A percentile compares a stretch with the other conserved stretches of the same genome.
These are phyloP conservation scores for Mortierella sp. DNA, from an alignment of 371 early-diverging fungal species.

Conservation along the genomic window DNA sequence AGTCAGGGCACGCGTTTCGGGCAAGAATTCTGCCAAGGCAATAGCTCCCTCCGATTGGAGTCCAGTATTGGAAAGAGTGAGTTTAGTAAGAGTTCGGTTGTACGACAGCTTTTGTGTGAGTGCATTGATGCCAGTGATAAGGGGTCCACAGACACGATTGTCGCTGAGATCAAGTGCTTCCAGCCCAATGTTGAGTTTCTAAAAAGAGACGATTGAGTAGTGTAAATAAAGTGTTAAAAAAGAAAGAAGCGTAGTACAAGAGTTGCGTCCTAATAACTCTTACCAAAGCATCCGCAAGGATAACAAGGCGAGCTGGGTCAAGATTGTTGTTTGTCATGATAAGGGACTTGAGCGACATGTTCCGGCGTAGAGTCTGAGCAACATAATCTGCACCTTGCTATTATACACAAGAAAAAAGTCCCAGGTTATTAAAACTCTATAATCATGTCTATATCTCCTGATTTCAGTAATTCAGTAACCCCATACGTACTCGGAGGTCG, in stretches of 20 bases:
- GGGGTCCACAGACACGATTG: conserved; percentile 42
- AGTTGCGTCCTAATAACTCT: conserved; percentile 7
- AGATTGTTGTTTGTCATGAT: conserved; percentile 69
- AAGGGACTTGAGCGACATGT: conserved; percentile 63
- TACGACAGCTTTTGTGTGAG: conserved; percentile 73
- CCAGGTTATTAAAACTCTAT: too few relatives aligned
- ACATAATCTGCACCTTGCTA: conserved; percentile 73
- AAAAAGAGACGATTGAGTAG: neutral
- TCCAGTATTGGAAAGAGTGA: conserved; percentile 76
- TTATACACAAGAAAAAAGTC: neutral
- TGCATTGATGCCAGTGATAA: conserved; percentile 58
- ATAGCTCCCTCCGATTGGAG: conserved; percentile 70
- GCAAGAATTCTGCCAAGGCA: conserved; percentile 82
- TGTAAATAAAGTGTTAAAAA: neutral
- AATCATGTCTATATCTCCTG: too few relatives aligned
- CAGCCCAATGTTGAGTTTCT: conserved; percentile 57
- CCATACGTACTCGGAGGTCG: conserved; percentile 63
- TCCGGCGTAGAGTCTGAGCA: conserved; percentile 72
- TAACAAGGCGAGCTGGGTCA: conserved; percentile 63
- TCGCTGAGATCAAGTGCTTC: conserved; percentile 46
- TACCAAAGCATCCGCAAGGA: conserved; percentile 76
- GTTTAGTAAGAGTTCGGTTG: conserved; percentile 72
- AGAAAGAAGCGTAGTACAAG: too few relatives aligned
- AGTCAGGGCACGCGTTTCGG: conserved; percentile 75
- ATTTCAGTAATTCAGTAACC: neutral